A percentile compares a stretch with the other conserved stretches of the same genome.
Evolutionary conservation across 2,329 filamentous ascomycete species (phyloP).

Genomic region (Ramularia collo-cygni): DNA sequence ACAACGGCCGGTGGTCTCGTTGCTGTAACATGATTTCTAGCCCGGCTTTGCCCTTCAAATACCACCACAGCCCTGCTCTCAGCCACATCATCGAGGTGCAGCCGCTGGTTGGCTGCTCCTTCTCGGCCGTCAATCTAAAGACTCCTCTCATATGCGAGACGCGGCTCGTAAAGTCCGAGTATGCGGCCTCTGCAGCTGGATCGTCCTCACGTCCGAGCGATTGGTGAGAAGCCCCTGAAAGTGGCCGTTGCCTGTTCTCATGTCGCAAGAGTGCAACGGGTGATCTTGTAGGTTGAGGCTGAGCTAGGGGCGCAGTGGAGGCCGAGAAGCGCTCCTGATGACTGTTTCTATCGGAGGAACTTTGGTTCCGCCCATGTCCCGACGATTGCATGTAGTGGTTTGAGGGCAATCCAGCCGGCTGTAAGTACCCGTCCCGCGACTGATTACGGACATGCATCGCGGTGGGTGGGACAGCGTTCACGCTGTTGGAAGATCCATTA

Average conservation of each 20-base stretch:
- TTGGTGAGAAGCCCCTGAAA: conserved; percentile 16
- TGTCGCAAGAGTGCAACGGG: conserved; percentile 15
- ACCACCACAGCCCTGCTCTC: conserved; percentile 80
- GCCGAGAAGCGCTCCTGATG: conserved; percentile 3
- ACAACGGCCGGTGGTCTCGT: conserved; percentile 46
- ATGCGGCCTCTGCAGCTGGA: conserved; percentile 56
- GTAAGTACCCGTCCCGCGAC: conserved; percentile 15
- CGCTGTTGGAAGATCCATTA: conserved; percentile 15
- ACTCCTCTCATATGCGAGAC: conserved; percentile 68
- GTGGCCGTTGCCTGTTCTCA: conserved; percentile 18
- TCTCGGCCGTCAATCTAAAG: conserved; percentile 71
- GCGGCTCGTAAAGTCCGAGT: conserved; percentile 62
- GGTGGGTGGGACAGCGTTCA: conserved; percentile 9
- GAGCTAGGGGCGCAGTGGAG: conserved; percentile 12
- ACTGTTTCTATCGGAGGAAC: too few relatives aligned
- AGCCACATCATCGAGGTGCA: conserved; percentile 55
- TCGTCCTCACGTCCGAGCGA: conserved; percentile 20
- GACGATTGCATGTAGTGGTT: conserved; percentile 8
- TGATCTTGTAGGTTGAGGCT: conserved; percentile 10
- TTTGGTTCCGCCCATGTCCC: too few relatives aligned
- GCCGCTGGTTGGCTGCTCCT: conserved; percentile 57
- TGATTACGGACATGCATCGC: conserved; percentile 11
- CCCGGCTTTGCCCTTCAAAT: conserved; percentile 69
- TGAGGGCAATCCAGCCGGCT: conserved; percentile 5
- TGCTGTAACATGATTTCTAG: conserved; percentile 61